These are phyloP conservation scores for Hymenotorrendiella dingleyae DNA, from an alignment of 2,329 filamentous ascomycete species.

Conservation along the genomic window DNA sequence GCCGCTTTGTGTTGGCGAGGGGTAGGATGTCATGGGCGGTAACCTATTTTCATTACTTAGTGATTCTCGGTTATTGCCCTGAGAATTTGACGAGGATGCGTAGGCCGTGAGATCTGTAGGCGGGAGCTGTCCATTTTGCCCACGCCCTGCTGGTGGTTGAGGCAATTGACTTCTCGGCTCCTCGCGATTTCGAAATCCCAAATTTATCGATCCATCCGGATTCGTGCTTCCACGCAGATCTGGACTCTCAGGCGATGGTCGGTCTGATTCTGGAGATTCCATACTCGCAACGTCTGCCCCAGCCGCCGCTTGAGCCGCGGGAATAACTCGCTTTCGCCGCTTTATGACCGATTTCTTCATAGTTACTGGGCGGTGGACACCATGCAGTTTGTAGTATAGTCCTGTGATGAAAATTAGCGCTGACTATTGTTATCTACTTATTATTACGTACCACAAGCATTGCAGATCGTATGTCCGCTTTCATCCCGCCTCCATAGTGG, in stretches of 20 bases:
- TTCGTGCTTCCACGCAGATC: slow-evolving; percentile 47
- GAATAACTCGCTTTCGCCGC: slow-evolving; percentile 87
- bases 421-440: neutral
- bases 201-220: slow-evolving; percentile 58
- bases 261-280: slow-evolving; percentile 31
- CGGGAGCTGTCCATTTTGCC: slow-evolving; percentile 30
- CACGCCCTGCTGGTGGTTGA: slow-evolving; percentile 21
- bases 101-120: slow-evolving; percentile 39
- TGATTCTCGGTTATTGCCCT: slow-evolving; percentile 18
- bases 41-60: slow-evolving; percentile 52
- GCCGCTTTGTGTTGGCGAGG: slow-evolving; percentile 41
- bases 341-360: slow-evolving; percentile 99
- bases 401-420: slow-evolving; percentile 44
- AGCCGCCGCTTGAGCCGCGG: slow-evolving; percentile 51
- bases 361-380: slow-evolving; percentile 85
- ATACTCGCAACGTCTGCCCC: slow-evolving; percentile 41
- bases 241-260: slow-evolving; percentile 21
- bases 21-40: slow-evolving; percentile 39
- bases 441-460: slow-evolving; percentile 78
- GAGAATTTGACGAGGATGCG: slow-evolving; percentile 31
- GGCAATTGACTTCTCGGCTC: slow-evolving; percentile 26
- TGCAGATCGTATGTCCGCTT: slow-evolving; percentile 93
- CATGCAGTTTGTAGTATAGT: slow-evolving; percentile 90
- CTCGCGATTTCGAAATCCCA: slow-evolving; percentile 48
- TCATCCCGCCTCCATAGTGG: slow-evolving; percentile 94